phyloP scores from a whole-genome alignment of 73 alveolate species.

The Uronychia setigera region DNA sequence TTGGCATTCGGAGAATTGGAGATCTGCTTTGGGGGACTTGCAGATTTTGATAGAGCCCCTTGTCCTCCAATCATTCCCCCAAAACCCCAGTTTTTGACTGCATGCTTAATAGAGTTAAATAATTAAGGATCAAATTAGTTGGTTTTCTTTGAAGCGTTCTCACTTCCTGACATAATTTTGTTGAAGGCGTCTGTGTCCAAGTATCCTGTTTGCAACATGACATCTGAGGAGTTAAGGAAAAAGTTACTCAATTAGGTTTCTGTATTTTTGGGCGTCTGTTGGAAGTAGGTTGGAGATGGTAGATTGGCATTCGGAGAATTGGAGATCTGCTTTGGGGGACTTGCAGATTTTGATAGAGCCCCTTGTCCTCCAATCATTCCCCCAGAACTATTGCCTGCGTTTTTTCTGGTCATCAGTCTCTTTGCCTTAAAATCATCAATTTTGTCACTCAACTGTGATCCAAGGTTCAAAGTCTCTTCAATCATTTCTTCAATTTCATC shows the following conservation, averaged over 20 bases:
- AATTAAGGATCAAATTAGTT: too few species aligned
- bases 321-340: neutral
- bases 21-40: neutral
- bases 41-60: neutral
- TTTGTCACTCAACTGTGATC: neutral
- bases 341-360: neutral
- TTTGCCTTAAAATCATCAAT: neutral
- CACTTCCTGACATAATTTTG: too few species aligned
- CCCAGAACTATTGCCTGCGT: neutral
- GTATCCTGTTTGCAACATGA: too few species aligned
- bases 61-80: neutral
- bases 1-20: neutral
- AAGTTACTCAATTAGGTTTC: too few species aligned
- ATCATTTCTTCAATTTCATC: slow-evolving; percentile 49
- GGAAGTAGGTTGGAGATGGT: neutral
- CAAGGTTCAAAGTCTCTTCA: slow-evolving; percentile 24
- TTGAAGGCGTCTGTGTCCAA: too few species aligned
- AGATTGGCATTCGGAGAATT: neutral
- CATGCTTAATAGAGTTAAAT: too few species aligned
- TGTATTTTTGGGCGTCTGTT: too few species aligned
- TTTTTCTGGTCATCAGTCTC: neutral
- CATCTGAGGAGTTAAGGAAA: too few species aligned
- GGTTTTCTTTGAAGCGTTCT: too few species aligned
- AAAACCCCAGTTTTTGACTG: too few species aligned
- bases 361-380: too few species aligned